Conservation (phyloP, 2,329 filamentous ascomycete species). For the Exserohilum rostratum region DNA sequence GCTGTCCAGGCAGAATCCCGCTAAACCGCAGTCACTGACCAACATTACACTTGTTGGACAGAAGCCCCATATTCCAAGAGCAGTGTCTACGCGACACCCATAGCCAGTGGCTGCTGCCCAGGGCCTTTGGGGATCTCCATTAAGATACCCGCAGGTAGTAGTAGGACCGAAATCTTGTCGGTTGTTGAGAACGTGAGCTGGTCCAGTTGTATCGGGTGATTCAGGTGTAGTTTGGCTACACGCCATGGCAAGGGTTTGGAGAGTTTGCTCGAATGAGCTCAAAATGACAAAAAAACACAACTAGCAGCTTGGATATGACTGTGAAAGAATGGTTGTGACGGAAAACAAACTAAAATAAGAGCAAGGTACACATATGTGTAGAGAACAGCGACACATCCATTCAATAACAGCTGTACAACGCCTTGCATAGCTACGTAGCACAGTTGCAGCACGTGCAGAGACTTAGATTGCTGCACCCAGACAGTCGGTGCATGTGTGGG, state of each 20-base stretch:
- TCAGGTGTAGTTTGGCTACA: not conserved
- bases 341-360: not conserved
- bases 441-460: not conserved
- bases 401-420: conserved; percentile 1
- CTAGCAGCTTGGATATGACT: not conserved
- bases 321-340: not conserved
- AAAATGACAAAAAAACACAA: not conserved
- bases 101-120: conserved; percentile 10
- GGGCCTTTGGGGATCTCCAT: conserved; percentile 14
- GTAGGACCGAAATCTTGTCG: conserved; percentile 5
- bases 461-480: too few relatives aligned
- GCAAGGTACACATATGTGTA: not conserved
- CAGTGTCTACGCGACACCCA: conserved; percentile 20
- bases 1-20: conserved; percentile 21
- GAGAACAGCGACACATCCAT: not conserved
- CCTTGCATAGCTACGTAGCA: conserved; percentile 7
- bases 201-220: not conserved
- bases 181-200: not conserved
- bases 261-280: not conserved
- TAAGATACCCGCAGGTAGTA: conserved; percentile 20
- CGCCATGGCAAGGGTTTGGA: not conserved
- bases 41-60: conserved; percentile 19
- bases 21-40: conserved; percentile 19
- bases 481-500: not conserved
- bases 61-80: conserved; percentile 25